Conservation (phyloP, 176 grass and related monocot genomes). For the Avena atlantica region DNA sequence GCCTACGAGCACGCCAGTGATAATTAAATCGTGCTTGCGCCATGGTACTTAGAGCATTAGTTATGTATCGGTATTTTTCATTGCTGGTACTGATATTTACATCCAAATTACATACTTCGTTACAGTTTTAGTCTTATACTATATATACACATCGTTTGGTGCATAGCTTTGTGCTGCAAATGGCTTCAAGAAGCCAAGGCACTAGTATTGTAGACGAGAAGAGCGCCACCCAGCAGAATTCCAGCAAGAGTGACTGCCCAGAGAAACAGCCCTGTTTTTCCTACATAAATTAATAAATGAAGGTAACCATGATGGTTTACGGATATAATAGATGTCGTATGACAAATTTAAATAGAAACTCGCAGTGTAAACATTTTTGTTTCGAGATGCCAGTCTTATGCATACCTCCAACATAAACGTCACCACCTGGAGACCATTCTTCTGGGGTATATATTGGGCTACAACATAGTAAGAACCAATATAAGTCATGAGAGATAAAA, state of each 20-base stretch:
- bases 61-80: not conserved
- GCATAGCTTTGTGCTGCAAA: slow-evolving; percentile 7
- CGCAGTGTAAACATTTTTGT: slow-evolving; percentile 47
- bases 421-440: slow-evolving; percentile 76
- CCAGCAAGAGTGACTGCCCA: slow-evolving; percentile 83
- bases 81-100: not conserved
- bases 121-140: not conserved
- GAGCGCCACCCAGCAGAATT: slow-evolving; percentile 74
- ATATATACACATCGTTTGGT: slow-evolving; percentile 14
- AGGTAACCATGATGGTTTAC: not conserved
- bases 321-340: not conserved
- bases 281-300: slow-evolving; percentile 53
- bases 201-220: slow-evolving; percentile 93
- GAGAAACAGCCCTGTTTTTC: slow-evolving; percentile 81
- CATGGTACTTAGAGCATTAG: not conserved
- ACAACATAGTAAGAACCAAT: slow-evolving; percentile 4
- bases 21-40: not conserved
- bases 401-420: slow-evolving; percentile 83
- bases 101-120: slow-evolving; percentile 15
- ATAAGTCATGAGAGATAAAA: not conserved
- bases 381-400: slow-evolving; percentile 41
- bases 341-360: slow-evolving; percentile 23
- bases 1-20: not conserved
- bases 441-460: slow-evolving; percentile 84
- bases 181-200: slow-evolving; percentile 55